Percentiles rank a stretch among this genome's conserved stretches.
These are phyloP conservation scores for Drechslerella coelobrocha DNA, from an alignment of 2,329 filamentous ascomycete genomes.

Conservation along the genomic window DNA sequence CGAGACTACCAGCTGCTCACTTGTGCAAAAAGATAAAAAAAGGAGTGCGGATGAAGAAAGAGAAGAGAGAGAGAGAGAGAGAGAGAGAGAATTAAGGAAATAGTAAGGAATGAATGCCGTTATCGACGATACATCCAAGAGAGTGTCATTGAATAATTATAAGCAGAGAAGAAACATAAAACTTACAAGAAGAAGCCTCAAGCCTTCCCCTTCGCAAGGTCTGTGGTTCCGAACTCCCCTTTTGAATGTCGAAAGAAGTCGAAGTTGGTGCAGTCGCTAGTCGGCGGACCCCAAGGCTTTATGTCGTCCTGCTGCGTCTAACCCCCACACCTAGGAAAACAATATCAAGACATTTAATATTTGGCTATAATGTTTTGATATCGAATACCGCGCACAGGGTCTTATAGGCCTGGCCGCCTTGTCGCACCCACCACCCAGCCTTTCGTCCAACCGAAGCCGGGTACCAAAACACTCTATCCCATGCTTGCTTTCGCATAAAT, in stretches of 20 bases:
- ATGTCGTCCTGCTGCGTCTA: no score
- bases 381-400: not conserved
- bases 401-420: not conserved
- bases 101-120: not conserved
- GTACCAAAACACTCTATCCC: not conserved
- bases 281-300: no score
- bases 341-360: no score
- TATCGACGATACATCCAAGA: slow-evolving; percentile 1
- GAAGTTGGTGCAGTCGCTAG: slow-evolving; percentile 23
- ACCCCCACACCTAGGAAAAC: no score
- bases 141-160: not conserved
- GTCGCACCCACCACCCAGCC: not conserved
- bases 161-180: slow-evolving; percentile 5
- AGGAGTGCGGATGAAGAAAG: not conserved
- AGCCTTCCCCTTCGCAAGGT: slow-evolving; percentile 41
- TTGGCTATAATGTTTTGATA: not conserved
- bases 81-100: slow-evolving; percentile 23
- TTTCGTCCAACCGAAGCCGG: not conserved
- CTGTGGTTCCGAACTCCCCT: not conserved
- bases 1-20: slow-evolving; percentile 1
- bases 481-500: not conserved
- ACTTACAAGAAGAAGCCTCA: slow-evolving; percentile 32
- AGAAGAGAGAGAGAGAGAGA: slow-evolving; percentile 16
- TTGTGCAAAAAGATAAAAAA: slow-evolving; percentile 7
- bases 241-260: slow-evolving; percentile 30